Conservation (phyloP, 169 alveolate species). For the Theileria sp. region DNA sequence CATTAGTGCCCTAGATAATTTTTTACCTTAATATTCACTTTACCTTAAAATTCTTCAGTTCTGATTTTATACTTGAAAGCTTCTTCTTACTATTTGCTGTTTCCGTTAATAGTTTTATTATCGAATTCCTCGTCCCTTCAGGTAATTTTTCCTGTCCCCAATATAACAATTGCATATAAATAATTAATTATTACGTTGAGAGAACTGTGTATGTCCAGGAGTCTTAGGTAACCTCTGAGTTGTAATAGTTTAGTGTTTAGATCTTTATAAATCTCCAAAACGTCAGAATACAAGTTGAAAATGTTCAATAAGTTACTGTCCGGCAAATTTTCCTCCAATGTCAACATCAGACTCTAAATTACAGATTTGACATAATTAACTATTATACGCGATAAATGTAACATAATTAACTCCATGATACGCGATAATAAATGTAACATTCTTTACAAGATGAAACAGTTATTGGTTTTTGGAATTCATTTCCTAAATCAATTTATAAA, state of each 20-base stretch:
- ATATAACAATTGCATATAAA: no score
- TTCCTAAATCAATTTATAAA: background rate
- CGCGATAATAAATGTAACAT: slow-evolving; percentile 43
- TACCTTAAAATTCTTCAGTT: slow-evolving; percentile 7
- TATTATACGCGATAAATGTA: no score
- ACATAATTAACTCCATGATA: no score
- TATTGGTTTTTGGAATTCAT: background rate
- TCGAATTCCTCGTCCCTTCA: slow-evolving; percentile 37
- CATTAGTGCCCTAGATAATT: slow-evolving; percentile 5
- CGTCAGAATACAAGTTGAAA: slow-evolving; percentile 17
- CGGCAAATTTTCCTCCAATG: background rate
- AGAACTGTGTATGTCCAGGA: slow-evolving; percentile 34
- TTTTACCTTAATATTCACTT: background rate
- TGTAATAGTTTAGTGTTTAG: slow-evolving; percentile 27
- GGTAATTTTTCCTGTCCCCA: slow-evolving; percentile 63
- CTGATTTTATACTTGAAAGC: slow-evolving; percentile 37
- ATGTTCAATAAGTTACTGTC: slow-evolving; percentile 11
- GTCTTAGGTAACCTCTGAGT: slow-evolving; percentile 52
- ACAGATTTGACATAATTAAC: no score
- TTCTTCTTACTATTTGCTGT: slow-evolving; percentile 33
- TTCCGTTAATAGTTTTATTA: slow-evolving; percentile 11
- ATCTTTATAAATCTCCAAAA: slow-evolving; percentile 28
- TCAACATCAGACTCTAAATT: slow-evolving; percentile 12
- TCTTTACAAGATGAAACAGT: slow-evolving; percentile 27
- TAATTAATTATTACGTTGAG: slow-evolving; percentile 52